phyloP scores from a whole-genome alignment of 306 rosid species.

The Gastrolobium bilobum region DNA sequence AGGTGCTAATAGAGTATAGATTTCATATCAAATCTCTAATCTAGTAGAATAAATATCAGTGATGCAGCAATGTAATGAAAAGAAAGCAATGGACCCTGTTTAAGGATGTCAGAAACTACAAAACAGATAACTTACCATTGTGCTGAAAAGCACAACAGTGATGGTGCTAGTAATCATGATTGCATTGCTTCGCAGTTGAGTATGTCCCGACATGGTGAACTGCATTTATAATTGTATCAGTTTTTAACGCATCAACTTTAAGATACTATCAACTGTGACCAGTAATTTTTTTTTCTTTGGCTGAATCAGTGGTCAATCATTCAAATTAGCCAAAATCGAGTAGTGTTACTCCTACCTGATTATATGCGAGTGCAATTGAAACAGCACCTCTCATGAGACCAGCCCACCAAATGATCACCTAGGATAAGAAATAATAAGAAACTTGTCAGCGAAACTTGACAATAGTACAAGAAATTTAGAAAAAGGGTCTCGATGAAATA shows the following conservation, averaged over 20 bases:
- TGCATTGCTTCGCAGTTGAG: conserved; percentile 79
- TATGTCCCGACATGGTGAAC: conserved; percentile 95
- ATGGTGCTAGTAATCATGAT: conserved; percentile 97
- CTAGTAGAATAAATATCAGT: not conserved
- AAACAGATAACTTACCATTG: conserved; percentile 70
- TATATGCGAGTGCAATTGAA: conserved; percentile 96
- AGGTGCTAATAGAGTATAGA: not conserved
- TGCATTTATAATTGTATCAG: conserved; percentile 51
- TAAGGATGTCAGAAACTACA: conserved; percentile 27
- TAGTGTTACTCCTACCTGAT: conserved; percentile 72
- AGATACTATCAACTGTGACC: not conserved
- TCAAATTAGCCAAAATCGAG: conserved; percentile 17
- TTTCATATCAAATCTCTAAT: conserved; percentile 11
- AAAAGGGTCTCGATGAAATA: conserved; percentile 13
- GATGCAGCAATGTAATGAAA: conserved; percentile 13
- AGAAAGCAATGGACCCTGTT: conserved; percentile 22
- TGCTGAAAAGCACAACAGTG: conserved; percentile 95
- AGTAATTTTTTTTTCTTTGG: conserved; percentile 8
- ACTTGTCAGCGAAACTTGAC: conserved; percentile 40
- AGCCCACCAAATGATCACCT: conserved; percentile 99
- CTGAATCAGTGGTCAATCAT: conserved; percentile 23
- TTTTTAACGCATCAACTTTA: conserved; percentile 12
- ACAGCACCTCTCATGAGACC: conserved; percentile 99
- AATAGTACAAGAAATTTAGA: conserved; percentile 25
- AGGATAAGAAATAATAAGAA: conserved; percentile 44